Base-by-base conservation (phyloP, 1,284 basidiomycete species). In the Apiotrichum brassicae region DNA sequence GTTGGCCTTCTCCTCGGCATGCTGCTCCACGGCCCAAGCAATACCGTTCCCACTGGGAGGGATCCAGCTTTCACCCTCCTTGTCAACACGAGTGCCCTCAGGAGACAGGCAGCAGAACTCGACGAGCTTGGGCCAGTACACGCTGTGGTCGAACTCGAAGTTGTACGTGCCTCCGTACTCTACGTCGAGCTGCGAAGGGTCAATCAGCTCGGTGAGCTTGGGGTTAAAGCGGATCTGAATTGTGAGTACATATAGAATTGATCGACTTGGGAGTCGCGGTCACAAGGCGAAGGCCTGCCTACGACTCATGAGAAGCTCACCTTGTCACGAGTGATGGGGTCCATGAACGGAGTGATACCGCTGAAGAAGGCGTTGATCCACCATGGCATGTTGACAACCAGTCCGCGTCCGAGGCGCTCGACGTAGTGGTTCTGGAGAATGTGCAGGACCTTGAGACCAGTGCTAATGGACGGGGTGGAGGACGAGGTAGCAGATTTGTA, bases 391-490 rank as follows among this genome's bases (percentile, higher is more conserved):
- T 92, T 90, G 43, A 86, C 81, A 33, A 93, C 83, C 34, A 93
- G 77, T 13, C 87, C 90, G 18, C 87, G 80, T 19, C 90, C 91
- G 25, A 94, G 80, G 5, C 68, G 63, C 73, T 93, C 90, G 28
- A 86, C 85, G 63, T 95, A 95, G 70, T 94, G 89, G 58, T 89
- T 82, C 70, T 94, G 91, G 33, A 95, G 77, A 58, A 95, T 91
- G 53, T 80, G 77, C 20, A 92, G 77, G 2, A 87, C 85, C 72
- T 89, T 87, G 48, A 83, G 76, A 3, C 84, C 86, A 7, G 85
- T 79, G 14, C 82, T 82, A 60, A 89, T 81, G 7, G 86, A 86
- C 6, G 87, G 87, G 65, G 86, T 90, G 16, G 83, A 86, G 45
- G 82, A 79, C 4, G 89, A 76, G 1, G 86, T 88, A 0, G 85